These are phyloP conservation scores for Amniculicola lignicola DNA, from an alignment of 495 filamentous ascomycete genomes.

Conservation along the genomic window DNA sequence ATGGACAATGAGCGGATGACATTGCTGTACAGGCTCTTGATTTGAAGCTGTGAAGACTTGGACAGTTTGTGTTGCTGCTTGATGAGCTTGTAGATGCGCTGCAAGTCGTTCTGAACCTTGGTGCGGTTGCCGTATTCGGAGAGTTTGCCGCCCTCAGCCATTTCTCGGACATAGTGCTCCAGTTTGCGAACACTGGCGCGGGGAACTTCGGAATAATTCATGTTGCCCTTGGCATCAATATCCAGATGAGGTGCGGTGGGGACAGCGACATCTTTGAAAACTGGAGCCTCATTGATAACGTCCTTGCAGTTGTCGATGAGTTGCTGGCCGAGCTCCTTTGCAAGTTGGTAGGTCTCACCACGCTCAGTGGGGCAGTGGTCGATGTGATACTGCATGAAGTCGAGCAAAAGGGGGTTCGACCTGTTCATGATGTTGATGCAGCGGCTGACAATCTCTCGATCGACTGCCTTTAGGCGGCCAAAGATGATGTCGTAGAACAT, in stretches of 20 bases:
- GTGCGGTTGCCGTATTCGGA: conserved; percentile 97
- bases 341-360: conserved; percentile 94
- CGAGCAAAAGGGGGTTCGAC: conserved; percentile 88
- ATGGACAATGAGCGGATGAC: conserved; percentile 89
- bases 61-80: conserved; percentile 95
- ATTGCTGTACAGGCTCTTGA: conserved; percentile 89
- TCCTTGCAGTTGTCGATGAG: conserved; percentile 98
- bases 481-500: conserved; percentile 99
- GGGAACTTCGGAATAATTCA: conserved; percentile 85
- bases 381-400: conserved; percentile 99
- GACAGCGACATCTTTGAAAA: conserved; percentile 91
- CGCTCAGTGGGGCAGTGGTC: conserved; percentile 96
- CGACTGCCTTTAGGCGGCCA: conserved; percentile 83
- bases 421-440: conserved; percentile 99
- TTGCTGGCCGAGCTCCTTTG: conserved; percentile 90
- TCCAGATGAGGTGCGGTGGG: conserved; percentile 89
- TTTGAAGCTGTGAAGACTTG: conserved; percentile 89
- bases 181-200: conserved; percentile 89
- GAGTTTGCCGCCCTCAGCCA: conserved; percentile 97
- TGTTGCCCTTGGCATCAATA: conserved; percentile 83
- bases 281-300: conserved; percentile 73
- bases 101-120: conserved; percentile 94
- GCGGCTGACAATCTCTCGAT: conserved; percentile 96
- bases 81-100: conserved; percentile 93
- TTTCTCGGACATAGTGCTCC: conserved; percentile 97